These are phyloP conservation scores for Sarcomyxa edulis DNA, from an alignment of 768 basidiomycete genomes.

Conservation along the genomic window DNA sequence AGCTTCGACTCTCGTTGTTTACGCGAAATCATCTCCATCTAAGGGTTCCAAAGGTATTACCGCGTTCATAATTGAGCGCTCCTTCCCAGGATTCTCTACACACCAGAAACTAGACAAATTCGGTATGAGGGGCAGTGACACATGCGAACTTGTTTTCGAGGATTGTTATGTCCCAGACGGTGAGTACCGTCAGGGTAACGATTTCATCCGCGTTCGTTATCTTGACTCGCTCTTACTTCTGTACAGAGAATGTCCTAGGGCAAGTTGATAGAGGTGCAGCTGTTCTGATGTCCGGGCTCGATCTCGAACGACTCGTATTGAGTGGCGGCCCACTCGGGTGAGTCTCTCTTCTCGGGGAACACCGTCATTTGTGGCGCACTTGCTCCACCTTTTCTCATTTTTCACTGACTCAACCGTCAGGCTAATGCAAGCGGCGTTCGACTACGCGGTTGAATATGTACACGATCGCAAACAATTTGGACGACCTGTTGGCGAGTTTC, in stretches of 20 bases:
- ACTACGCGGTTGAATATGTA: constrained; percentile 83
- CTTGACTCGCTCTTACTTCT: constrained; percentile 7
- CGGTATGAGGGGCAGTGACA: constrained; percentile 95
- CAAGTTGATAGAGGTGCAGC: constrained; percentile 71
- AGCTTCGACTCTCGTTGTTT: constrained; percentile 88
- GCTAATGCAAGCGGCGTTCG: constrained; percentile 92
- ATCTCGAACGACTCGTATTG: constrained; percentile 87
- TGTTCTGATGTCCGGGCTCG: constrained; percentile 93
- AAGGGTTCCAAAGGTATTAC: constrained; percentile 87
- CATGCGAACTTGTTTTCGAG: constrained; percentile 90
- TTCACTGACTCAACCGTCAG: constrained; percentile 26
- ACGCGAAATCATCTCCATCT: constrained; percentile 81
- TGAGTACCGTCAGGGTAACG: constrained; percentile 29
- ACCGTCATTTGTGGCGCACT: neutral
- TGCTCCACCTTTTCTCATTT: neutral
- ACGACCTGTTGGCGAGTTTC: constrained; percentile 83
- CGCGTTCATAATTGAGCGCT: constrained; percentile 84
- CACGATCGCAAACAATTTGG: constrained; percentile 93
- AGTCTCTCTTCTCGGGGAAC: constrained; percentile 11
- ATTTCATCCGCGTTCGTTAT: neutral
- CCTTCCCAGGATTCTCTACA: constrained; percentile 80
- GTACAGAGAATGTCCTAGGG: constrained; percentile 81
- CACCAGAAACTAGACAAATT: constrained; percentile 92
- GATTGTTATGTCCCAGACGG: constrained; percentile 87
- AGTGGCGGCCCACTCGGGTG: constrained; percentile 91